Conservation (phyloP, 345 rosid genomes). For the Reutealis trisperma region DNA sequence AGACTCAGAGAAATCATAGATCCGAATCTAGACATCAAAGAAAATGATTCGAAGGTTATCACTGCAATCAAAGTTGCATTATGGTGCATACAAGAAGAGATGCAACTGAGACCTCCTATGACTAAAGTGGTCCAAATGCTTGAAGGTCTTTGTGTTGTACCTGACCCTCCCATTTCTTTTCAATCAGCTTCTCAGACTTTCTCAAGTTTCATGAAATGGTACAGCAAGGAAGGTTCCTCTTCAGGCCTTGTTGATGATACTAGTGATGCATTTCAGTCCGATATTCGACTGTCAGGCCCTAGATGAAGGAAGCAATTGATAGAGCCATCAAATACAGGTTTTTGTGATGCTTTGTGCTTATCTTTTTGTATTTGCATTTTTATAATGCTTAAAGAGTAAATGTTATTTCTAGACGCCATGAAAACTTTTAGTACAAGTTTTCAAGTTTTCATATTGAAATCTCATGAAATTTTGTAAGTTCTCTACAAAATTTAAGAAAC, state of each 20-base stretch:
- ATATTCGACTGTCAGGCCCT: constrained; percentile 46
- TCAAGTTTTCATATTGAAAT: too few species aligned
- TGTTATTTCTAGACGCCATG: too few species aligned
- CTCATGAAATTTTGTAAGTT: too few species aligned
- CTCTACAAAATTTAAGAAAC: too few species aligned
- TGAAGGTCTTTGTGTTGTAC: constrained; percentile 44
- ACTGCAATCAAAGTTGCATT: constrained; percentile 49
- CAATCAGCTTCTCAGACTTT: constrained; percentile 25
- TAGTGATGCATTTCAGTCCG: constrained; percentile 39
- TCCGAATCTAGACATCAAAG: constrained; percentile 32
- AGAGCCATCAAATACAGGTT: too few species aligned
- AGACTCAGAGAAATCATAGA: constrained; percentile 42
- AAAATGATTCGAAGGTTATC: constrained; percentile 28
- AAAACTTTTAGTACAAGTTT: too few species aligned
- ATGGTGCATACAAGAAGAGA: constrained; percentile 60
- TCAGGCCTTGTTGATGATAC: constrained; percentile 26
- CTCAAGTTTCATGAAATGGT: constrained; percentile 37
- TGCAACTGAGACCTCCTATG: constrained; percentile 54
- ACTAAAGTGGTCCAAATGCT: constrained; percentile 64
- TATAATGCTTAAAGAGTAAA: too few species aligned
- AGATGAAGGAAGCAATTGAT: constrained; percentile 26
- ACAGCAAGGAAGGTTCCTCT: constrained; percentile 33
- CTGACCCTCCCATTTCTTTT: constrained; percentile 37
- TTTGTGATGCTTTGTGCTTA: not conserved
- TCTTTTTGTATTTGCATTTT: too few species aligned